Percentiles rank a stretch among this genome's conserved stretches.
These are phyloP conservation scores for Bretschneidera sinensis DNA, from an alignment of 345 rosid species.

Conservation along the genomic window DNA sequence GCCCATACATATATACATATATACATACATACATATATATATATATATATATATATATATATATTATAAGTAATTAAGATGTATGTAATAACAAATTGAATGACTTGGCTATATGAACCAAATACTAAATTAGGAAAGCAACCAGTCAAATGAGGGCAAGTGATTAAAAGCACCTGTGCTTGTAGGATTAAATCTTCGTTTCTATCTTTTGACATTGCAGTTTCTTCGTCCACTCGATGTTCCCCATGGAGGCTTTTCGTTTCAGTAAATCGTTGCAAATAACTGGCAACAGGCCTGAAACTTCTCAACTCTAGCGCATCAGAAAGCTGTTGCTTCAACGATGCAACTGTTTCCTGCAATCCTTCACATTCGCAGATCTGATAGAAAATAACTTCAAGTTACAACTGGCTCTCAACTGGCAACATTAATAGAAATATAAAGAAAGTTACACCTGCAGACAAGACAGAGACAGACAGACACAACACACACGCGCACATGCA, in stretches of 20 bases:
- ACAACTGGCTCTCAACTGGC: slow-evolving; percentile 9
- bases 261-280: slow-evolving; percentile 36
- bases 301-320: slow-evolving; percentile 50
- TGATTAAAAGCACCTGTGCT: slow-evolving; percentile 42
- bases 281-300: slow-evolving; percentile 28
- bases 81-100: not conserved
- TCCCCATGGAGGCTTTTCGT: slow-evolving; percentile 29
- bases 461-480: not conserved
- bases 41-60: too few relatives aligned
- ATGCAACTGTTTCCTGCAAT: slow-evolving; percentile 57
- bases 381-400: slow-evolving; percentile 21
- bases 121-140: not conserved
- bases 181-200: slow-evolving; percentile 31
- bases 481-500: not conserved
- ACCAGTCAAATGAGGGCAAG: slow-evolving; percentile 14
- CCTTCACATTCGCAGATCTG: slow-evolving; percentile 77
- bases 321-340: slow-evolving; percentile 67
- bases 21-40: too few relatives aligned
- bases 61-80: not conserved
- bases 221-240: slow-evolving; percentile 26
- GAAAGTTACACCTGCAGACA: not conserved
- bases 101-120: slow-evolving; percentile 1
- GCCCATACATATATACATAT: too few relatives aligned
- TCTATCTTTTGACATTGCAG: slow-evolving; percentile 23
- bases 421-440: not conserved